phyloP scores from a whole-genome alignment of 2,329 filamentous ascomycete species.

The Fonsecaea nubica region DNA sequence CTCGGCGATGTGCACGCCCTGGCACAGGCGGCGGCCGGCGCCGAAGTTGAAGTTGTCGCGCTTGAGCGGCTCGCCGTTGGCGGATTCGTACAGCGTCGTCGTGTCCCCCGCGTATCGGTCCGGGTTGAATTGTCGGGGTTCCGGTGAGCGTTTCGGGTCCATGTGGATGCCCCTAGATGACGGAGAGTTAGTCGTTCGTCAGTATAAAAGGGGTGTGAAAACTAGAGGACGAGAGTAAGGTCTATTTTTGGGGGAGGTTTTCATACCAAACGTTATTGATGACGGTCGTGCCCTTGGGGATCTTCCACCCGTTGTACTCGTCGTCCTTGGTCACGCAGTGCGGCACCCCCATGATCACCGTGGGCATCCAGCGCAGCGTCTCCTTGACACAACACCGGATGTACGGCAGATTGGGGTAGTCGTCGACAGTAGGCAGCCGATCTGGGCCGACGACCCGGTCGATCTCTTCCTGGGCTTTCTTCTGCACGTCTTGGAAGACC shows the following conservation, averaged over 20 bases:
- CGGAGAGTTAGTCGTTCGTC: too few relatives aligned
- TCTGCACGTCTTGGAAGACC: conserved; percentile 55
- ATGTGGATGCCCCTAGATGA: conserved; percentile 34
- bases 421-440: conserved; percentile 57
- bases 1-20: conserved; percentile 46
- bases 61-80: conserved; percentile 42
- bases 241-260: too few relatives aligned
- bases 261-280: conserved; percentile 38
- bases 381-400: conserved; percentile 63
- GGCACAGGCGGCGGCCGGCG: conserved; percentile 44
- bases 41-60: conserved; percentile 44
- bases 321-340: conserved; percentile 38
- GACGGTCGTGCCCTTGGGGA: conserved; percentile 35
- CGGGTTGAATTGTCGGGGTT: conserved; percentile 44
- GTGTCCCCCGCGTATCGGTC: conserved; percentile 43
- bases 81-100: conserved; percentile 44
- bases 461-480: conserved; percentile 56
- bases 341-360: conserved; percentile 35
- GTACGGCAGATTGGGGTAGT: conserved; percentile 59
- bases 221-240: too few relatives aligned
- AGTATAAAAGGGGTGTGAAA: too few relatives aligned
- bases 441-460: conserved; percentile 58
- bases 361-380: conserved; percentile 61
- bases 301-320: conserved; percentile 36
- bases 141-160: conserved; percentile 39